Conservation (phyloP, 1,284 basidiomycete genomes). For the Trametes hirsuta region DNA sequence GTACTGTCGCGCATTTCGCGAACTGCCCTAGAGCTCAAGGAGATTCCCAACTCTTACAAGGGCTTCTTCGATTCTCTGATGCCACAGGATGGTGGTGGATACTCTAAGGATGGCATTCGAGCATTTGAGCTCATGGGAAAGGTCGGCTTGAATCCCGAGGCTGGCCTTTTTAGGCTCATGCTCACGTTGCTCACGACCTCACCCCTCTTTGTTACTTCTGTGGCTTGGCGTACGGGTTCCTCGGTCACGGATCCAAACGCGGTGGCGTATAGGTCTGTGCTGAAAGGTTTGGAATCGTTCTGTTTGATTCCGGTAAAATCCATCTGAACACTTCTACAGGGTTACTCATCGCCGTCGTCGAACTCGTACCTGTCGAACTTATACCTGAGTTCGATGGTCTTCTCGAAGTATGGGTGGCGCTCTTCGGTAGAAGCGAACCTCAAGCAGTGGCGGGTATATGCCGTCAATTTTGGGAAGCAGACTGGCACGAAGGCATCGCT, state of each 20-base stretch:
- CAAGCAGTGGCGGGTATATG: slow-evolving; percentile 72
- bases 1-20: slow-evolving; percentile 65
- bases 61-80: slow-evolving; percentile 59
- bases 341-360: slow-evolving; percentile 70
- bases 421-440: slow-evolving; percentile 80
- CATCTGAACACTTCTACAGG: slow-evolving; percentile 44
- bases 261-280: slow-evolving; percentile 78
- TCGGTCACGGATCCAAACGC: slow-evolving; percentile 79
- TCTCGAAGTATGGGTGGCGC: slow-evolving; percentile 76
- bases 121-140: slow-evolving; percentile 56
- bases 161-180: slow-evolving; percentile 61
- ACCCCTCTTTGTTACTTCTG: slow-evolving; percentile 73
- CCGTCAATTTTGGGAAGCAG: slow-evolving; percentile 76
- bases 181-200: slow-evolving; percentile 62
- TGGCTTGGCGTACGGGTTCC: slow-evolving; percentile 68
- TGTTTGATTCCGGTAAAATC: neutral
- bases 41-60: slow-evolving; percentile 56
- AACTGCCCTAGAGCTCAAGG: slow-evolving; percentile 47
- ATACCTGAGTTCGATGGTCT: slow-evolving; percentile 74
- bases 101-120: slow-evolving; percentile 59
- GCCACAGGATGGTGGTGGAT: slow-evolving; percentile 44
- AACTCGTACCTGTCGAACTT: slow-evolving; percentile 73
- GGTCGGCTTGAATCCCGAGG: slow-evolving; percentile 55
- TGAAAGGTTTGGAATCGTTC: slow-evolving; percentile 64
- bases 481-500: slow-evolving; percentile 61